These are phyloP conservation scores for Citrus sinensis DNA, from an alignment of 345 rosid genomes.

Conservation along the genomic window DNA sequence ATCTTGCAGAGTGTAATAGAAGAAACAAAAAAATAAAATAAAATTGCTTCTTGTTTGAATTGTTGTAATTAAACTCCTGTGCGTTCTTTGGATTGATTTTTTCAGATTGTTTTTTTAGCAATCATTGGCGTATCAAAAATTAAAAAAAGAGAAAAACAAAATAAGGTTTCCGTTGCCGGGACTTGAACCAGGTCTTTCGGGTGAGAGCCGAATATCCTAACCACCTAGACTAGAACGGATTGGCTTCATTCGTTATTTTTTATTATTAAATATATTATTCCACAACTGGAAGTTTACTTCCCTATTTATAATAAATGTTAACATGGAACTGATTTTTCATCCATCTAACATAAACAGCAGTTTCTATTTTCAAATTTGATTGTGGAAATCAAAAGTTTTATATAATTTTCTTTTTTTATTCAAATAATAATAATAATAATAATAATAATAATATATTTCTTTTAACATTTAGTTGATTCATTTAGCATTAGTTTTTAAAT, in stretches of 20 bases:
- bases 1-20: not conserved
- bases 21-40: not conserved
- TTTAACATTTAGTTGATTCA: not conserved
- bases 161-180: slow-evolving; percentile 64
- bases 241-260: rapidly evolving
- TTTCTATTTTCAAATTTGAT: no score
- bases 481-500: not conserved
- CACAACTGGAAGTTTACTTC: no score
- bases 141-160: not conserved
- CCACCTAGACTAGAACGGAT: slow-evolving; percentile 79
- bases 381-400: no score
- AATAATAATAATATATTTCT: not conserved
- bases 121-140: no score
- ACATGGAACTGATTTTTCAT: no score
- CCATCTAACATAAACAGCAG: no score
- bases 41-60: not conserved
- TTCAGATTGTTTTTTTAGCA: no score
- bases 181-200: slow-evolving; percentile 75
- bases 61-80: not conserved
- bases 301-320: no score
- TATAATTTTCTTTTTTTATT: no score
- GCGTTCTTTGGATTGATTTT: not conserved
- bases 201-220: slow-evolving; percentile 77
- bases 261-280: rapidly evolving
- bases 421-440: no score